Evolutionary conservation across 2,329 filamentous ascomycete genomes (phyloP).

Genomic region (Chrysoporthe cubensis): DNA sequence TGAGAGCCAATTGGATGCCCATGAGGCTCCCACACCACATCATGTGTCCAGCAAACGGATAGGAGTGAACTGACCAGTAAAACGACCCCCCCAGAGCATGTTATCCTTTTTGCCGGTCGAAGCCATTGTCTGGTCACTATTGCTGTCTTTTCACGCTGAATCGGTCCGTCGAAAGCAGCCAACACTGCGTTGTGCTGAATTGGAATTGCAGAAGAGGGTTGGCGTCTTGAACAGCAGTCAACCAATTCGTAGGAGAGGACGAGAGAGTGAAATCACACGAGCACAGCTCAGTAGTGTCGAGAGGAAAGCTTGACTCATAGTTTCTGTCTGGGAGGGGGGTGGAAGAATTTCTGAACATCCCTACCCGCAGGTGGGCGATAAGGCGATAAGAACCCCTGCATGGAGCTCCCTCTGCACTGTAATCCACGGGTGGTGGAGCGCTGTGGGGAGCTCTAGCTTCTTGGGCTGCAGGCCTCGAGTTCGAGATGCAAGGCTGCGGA

Average conservation of each 20-base stretch:
- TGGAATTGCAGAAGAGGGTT: neutral
- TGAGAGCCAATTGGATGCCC: neutral
- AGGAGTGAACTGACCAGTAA: constrained; percentile 12
- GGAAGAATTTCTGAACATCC: constrained; percentile 3
- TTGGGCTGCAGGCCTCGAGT: neutral
- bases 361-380: neutral
- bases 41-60: too few relatives aligned
- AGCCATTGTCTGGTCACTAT: constrained; percentile 11
- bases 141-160: neutral
- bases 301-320: constrained; percentile 6
- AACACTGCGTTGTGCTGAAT: neutral
- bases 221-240: neutral
- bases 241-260: neutral
- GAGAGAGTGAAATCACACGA: neutral
- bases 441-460: neutral
- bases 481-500: neutral
- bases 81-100: constrained; percentile 22
- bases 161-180: neutral
- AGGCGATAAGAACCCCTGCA: constrained; percentile 1
- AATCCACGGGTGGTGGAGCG: neutral
- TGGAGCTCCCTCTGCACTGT: neutral
- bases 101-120: constrained; percentile 21
- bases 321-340: neutral
- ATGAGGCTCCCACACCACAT: neutral
- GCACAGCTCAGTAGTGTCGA: neutral